phyloP scores from a whole-genome alignment of 163 green algal species.

The Picocystis sp. region DNA sequence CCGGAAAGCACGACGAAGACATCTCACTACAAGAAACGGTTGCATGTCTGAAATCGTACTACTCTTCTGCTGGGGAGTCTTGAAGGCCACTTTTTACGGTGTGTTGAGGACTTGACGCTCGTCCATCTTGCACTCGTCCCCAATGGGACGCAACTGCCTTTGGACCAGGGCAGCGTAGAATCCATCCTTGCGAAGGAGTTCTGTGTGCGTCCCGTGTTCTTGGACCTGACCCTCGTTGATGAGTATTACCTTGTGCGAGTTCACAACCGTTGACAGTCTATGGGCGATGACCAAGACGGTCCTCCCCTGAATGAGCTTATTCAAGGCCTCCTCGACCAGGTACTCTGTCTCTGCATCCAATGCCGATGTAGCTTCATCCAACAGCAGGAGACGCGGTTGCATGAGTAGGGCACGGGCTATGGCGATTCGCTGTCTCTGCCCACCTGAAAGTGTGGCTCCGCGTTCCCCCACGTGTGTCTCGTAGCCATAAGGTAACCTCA shows the following conservation, averaged over 20 bases:
- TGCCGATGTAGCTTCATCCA: conserved; percentile 73
- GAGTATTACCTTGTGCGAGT: conserved; percentile 38
- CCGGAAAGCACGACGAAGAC: too few relatives aligned
- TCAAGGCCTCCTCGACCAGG: conserved; percentile 32
- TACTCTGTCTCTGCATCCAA: conserved; percentile 49
- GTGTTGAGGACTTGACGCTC: too few relatives aligned
- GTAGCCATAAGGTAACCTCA: conserved; percentile 57
- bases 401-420: conserved; percentile 46
- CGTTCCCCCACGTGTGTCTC: conserved; percentile 38
- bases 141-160: conserved; percentile 2
- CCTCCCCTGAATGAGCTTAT: neutral
- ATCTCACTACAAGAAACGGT: too few relatives aligned
- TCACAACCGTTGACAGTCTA: conserved; percentile 44
- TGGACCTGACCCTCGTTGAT: conserved; percentile 23
- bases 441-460: conserved; percentile 24
- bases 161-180: conserved; percentile 48
- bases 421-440: conserved; percentile 47
- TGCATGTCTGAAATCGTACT: too few relatives aligned
- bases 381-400: conserved; percentile 61
- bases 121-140: too few relatives aligned
- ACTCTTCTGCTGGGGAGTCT: too few relatives aligned
- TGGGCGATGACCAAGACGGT: conserved; percentile 15
- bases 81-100: too few relatives aligned
- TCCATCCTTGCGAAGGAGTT: conserved; percentile 33
- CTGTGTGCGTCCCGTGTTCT: conserved; percentile 48